Evolutionary conservation across 2,329 filamentous ascomycete species (phyloP), one percentile per base, ranked within the genome.

Genomic region (Claviceps cyperi): DNA sequence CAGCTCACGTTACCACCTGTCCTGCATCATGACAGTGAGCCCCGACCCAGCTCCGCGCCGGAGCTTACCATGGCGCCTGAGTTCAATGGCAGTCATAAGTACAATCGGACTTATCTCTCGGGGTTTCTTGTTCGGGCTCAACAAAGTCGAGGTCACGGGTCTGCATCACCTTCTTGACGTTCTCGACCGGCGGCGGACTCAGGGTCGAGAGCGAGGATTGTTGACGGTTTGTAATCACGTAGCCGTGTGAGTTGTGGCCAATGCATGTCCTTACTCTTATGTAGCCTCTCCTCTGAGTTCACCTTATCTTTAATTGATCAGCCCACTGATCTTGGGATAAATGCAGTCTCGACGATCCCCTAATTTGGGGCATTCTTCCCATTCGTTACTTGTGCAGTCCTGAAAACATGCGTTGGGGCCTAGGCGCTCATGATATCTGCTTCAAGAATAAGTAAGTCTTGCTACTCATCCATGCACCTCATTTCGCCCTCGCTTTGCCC

Each of bases 351-450:
- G 92, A 98, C 67, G 92, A 98, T 69, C 92, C 92, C 24, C 69
- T 97, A 52, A 81, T 96, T 58, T 98, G 91, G 91, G 92, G 91
- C 17, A 79, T 88, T 37, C 70, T 98, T 4, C 92, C 92, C 1
- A 65, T 86, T 44, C 75, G 77, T 47, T 87, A 92, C 61, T 71
- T 78, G 55, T 80, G 85, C 60, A 79, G 82, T 52, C 79, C 85
- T 19, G 73, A 76, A 50, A 92, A 90, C 62, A 75, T 89, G 60
- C 80, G 92, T 64, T 97, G 90, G 88, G 81, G 83, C 9, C 76
- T 98, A 50, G 92, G 87, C 22, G 94, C 89, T 59, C 87, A 96
- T 64, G 92, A 98, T 66, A 90, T 98, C 53, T 96, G 90, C 69
- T 98, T 94, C 66, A 83, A 83, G 60, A 91, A 87, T 62, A 83